Evolutionary conservation across 2,329 filamentous ascomycete genomes (phyloP), one percentile per base, ranked within the genome.

Genomic region (Exophiala calicioides): DNA sequence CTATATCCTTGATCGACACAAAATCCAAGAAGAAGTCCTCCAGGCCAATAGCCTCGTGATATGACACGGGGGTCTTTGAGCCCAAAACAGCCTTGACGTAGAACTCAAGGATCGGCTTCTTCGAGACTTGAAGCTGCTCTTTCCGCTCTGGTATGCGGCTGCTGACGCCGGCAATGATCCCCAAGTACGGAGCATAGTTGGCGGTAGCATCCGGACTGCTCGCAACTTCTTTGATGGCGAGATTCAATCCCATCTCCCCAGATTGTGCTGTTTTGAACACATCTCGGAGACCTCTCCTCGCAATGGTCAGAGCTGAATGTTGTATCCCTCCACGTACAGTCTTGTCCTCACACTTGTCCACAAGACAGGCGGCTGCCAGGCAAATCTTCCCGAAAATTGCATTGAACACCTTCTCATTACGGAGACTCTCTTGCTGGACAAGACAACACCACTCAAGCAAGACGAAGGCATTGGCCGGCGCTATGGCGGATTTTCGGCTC

Each of bases 381-480:
- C 94, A 70, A 31, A 93, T 70, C 24, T 88, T 82, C 53, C 76
- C 61, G 30, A 69, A 64, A 47, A 55, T 75, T 62, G 42, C 80
- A 80, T 55, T 50, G 65, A 83, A 82, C 60, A 74, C 74, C 39
- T 80, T 78, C 20, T 79, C 66, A 37, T 69, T 79, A 36, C 77
- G 76, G 23, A 79, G 79, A 19, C 90, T 74, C 47, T 85, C 77
- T 60, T 90, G 83, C 58, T 95, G 79, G 39, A 96, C 70, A 47
- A 91, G 67, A 48, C 85, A 86, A 66, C 84, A 89, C 91, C 91
- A 98, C 67, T 95, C 88, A 10, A 93, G 78, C 58, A 98, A 74
- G 37, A 95, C 88, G 64, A 96, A 95, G 4, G 90, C 87, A 67
- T 83, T 94, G 32, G 79, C 81, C 12, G 86, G 73, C 23, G 91